A percentile compares a stretch with the other conserved stretches of the same genome.
phyloP scores from a whole-genome alignment of 1,284 basidiomycete species.

The Afroboletus lepidellus region DNA sequence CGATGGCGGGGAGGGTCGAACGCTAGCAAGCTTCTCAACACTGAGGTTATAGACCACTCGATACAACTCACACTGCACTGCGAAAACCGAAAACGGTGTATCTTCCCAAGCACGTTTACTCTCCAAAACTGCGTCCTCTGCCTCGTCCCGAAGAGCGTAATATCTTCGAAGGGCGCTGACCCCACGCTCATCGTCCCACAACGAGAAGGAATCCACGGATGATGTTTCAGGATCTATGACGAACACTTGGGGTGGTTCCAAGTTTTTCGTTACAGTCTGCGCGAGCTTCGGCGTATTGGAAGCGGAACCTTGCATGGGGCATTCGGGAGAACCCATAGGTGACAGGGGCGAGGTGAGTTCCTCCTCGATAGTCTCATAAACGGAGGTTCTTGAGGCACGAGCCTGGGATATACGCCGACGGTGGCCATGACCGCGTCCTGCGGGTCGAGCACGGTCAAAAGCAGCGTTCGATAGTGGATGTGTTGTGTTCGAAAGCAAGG shows the following conservation, averaged over 20 bases:
- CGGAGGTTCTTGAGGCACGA: conserved; percentile 60
- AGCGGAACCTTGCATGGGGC: conserved; percentile 1
- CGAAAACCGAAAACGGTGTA: conserved; percentile 69
- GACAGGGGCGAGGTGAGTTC: conserved; percentile 50
- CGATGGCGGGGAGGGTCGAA: conserved; percentile 68
- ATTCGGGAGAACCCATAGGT: conserved; percentile 23
- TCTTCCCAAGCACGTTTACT: conserved; percentile 66
- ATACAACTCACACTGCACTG: conserved; percentile 61
- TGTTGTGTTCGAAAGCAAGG: conserved; percentile 50
- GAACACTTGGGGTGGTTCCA: conserved; percentile 43
- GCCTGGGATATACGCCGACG: conserved; percentile 65
- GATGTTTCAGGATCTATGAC: conserved; percentile 57
- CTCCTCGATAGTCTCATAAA: conserved; percentile 78
- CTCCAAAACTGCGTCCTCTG: conserved; percentile 61
- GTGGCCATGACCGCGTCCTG: conserved; percentile 63
- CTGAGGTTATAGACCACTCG: too few relatives aligned
- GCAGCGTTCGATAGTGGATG: conserved; percentile 36
- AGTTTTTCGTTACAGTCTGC: conserved; percentile 30
- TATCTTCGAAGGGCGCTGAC: conserved; percentile 62
- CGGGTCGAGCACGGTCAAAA: conserved; percentile 41
- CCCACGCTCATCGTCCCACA: conserved; percentile 65
- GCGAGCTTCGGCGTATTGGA: conserved; percentile 24
- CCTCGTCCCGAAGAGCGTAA: conserved; percentile 69
- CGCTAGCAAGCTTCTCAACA: conserved; percentile 41
- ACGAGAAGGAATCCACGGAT: conserved; percentile 42